A percentile compares a stretch with the other conserved stretches of the same genome.
These are phyloP conservation scores for Brassica incana DNA, from an alignment of 345 rosid genomes.

Conservation along the genomic window DNA sequence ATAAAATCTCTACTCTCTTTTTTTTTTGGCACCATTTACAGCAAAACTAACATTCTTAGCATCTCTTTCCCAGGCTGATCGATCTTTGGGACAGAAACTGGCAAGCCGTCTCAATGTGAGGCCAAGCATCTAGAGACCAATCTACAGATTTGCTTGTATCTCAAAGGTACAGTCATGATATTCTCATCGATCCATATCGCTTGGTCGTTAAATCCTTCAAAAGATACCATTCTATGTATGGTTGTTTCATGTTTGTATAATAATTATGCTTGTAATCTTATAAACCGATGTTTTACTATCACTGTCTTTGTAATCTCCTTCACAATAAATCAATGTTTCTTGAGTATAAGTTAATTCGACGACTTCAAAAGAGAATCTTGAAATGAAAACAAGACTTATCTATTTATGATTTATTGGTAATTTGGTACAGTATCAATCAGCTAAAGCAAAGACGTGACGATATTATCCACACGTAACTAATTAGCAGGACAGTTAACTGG, in stretches of 20 bases:
- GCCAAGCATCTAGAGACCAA: slow-evolving; percentile 54
- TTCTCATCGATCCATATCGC: slow-evolving; percentile 23
- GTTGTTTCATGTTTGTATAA: slow-evolving; percentile 24
- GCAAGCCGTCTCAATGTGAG: slow-evolving; percentile 66
- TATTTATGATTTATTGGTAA: background rate
- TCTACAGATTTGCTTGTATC: background rate
- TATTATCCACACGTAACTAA: background rate
- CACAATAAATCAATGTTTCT: background rate
- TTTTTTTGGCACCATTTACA: background rate
- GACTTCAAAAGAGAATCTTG: background rate
- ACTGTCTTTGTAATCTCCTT: background rate
- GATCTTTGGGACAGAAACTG: slow-evolving; percentile 75
- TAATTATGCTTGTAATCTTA: slow-evolving; percentile 21
- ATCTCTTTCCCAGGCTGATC: slow-evolving; percentile 47
- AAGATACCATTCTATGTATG: background rate
- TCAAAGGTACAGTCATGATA: background rate
- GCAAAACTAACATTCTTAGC: slow-evolving; percentile 1
- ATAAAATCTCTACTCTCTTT: background rate
- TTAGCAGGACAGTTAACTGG: background rate
- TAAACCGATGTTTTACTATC: background rate
- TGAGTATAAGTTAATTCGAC: background rate
- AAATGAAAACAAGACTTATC: background rate
- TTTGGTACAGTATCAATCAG: background rate
- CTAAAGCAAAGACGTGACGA: background rate
- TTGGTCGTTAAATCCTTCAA: slow-evolving; percentile 3